A percentile compares a stretch with the other conserved stretches of the same genome.
Conservation (phyloP, 2,329 filamentous ascomycete genomes). For the Aspergillus transmontanensis region DNA sequence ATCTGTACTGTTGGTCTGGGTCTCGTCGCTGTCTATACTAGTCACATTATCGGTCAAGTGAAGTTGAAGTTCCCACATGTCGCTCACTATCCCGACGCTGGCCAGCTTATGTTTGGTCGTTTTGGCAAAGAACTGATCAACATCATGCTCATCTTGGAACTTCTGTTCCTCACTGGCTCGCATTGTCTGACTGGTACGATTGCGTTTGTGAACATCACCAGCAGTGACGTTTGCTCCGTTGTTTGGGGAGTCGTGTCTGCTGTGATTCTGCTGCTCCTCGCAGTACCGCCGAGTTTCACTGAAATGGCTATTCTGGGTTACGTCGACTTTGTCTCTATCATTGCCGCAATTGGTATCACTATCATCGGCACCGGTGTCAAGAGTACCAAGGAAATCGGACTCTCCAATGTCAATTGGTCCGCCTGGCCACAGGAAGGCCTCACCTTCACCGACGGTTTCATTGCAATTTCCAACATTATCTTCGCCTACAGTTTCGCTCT, state of each 20-base stretch:
- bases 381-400: conserved; percentile 24
- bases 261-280: conserved; percentile 34
- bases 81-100: conserved; percentile 49
- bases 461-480: conserved; percentile 39
- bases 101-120: conserved; percentile 45
- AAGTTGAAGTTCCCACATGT: conserved; percentile 42
- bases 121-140: conserved; percentile 47
- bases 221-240: conserved; percentile 43
- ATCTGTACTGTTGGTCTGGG: conserved; percentile 46
- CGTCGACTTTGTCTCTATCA: conserved; percentile 40
- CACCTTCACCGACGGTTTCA: conserved; percentile 38
- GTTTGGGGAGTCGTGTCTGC: conserved; percentile 48
- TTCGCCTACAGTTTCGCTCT: conserved; percentile 49
- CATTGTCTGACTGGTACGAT: conserved; percentile 51
- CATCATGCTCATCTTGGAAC: conserved; percentile 47
- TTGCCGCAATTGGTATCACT: conserved; percentile 38
- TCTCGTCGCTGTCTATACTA: conserved; percentile 46
- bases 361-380: conserved; percentile 39
- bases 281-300: conserved; percentile 39
- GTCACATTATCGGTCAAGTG: conserved; percentile 44
- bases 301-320: conserved; percentile 43
- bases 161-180: conserved; percentile 47
- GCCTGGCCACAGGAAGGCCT: conserved; percentile 31
- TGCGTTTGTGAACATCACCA: conserved; percentile 47
- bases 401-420: conserved; percentile 31